These are phyloP conservation scores for Cichorium intybus DNA, from an alignment of 140 eudicot species.

Conservation along the genomic window DNA sequence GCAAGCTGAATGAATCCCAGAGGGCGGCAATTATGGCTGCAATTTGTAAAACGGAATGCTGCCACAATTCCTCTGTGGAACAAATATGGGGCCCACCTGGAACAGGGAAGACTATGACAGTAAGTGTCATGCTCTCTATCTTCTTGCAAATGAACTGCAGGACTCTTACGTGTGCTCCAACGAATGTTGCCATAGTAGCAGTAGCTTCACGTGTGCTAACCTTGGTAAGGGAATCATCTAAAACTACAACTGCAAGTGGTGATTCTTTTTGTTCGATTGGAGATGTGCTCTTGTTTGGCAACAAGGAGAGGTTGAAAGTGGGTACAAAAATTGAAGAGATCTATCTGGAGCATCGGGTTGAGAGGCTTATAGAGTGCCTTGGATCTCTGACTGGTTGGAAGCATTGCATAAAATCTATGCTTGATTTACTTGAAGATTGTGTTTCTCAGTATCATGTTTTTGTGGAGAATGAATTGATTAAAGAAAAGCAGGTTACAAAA, in stretches of 20 bases:
- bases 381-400: slow-evolving; percentile 63
- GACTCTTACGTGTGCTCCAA: slow-evolving; percentile 66
- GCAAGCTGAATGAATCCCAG: slow-evolving; percentile 51
- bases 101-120: slow-evolving; percentile 68
- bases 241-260: too few relatives aligned
- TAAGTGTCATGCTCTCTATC: slow-evolving; percentile 38
- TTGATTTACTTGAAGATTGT: slow-evolving; percentile 55
- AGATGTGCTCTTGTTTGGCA: slow-evolving; percentile 64
- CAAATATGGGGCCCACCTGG: slow-evolving; percentile 84
- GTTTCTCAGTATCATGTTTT: slow-evolving; percentile 36
- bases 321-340: slow-evolving; percentile 48
- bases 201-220: slow-evolving; percentile 53
- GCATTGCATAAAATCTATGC: slow-evolving; percentile 47
- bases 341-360: slow-evolving; percentile 53
- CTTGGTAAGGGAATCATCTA: slow-evolving; percentile 18
- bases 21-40: slow-evolving; percentile 38
- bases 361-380: slow-evolving; percentile 49
- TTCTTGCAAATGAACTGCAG: slow-evolving; percentile 51
- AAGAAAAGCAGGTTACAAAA: slow-evolving; percentile 1
- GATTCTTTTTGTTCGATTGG: slow-evolving; percentile 34
- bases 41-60: slow-evolving; percentile 36
- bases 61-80: slow-evolving; percentile 47
- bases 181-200: slow-evolving; percentile 55
- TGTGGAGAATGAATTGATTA: slow-evolving; percentile 31
- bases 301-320: slow-evolving; percentile 43